Percentiles rank a stretch among this genome's conserved stretches.
Conservation (phyloP, 495 filamentous ascomycete genomes). For the Letharia columbiana region DNA sequence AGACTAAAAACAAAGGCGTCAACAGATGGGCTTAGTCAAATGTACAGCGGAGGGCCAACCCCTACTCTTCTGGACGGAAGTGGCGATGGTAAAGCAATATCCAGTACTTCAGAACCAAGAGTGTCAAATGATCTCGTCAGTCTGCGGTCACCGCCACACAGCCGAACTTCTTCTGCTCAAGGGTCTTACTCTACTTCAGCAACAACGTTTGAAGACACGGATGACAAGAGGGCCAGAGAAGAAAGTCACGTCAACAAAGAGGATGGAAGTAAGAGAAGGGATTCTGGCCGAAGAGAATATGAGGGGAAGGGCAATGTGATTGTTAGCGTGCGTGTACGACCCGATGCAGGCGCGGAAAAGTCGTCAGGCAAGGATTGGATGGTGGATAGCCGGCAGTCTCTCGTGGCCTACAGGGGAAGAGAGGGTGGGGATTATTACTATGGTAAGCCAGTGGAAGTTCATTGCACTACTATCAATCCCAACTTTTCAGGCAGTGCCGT, state of each 20-base stretch:
- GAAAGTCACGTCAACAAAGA: slow-evolving; percentile 35
- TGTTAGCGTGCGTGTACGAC: slow-evolving; percentile 88
- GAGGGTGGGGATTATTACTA: slow-evolving; percentile 92
- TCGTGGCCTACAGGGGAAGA: slow-evolving; percentile 75
- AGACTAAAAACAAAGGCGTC: slow-evolving; percentile 24
- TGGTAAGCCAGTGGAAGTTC: slow-evolving; percentile 46
- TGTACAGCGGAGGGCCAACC: slow-evolving; percentile 46
- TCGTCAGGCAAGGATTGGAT: slow-evolving; percentile 79
- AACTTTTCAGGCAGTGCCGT: neutral
- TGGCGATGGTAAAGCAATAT: slow-evolving; percentile 64
- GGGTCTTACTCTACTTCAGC: slow-evolving; percentile 85
- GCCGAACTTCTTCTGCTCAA: slow-evolving; percentile 80
- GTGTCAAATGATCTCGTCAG: slow-evolving; percentile 64
- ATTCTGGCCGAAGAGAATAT: slow-evolving; percentile 35
- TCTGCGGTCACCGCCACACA: slow-evolving; percentile 71
- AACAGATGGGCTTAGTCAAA: slow-evolving; percentile 32
- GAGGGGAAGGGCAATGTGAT: slow-evolving; percentile 91
- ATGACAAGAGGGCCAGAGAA: slow-evolving; percentile 38
- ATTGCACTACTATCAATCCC: neutral
- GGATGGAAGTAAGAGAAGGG: slow-evolving; percentile 29
- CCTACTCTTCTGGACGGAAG: slow-evolving; percentile 72
- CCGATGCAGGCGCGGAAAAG: slow-evolving; percentile 59
- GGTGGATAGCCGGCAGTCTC: slow-evolving; percentile 72
- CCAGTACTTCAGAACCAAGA: slow-evolving; percentile 45
- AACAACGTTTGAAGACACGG: slow-evolving; percentile 72